Base-by-base conservation (phyloP, 495 filamentous ascomycete species). In the Baudoinia panamericana region DNA sequence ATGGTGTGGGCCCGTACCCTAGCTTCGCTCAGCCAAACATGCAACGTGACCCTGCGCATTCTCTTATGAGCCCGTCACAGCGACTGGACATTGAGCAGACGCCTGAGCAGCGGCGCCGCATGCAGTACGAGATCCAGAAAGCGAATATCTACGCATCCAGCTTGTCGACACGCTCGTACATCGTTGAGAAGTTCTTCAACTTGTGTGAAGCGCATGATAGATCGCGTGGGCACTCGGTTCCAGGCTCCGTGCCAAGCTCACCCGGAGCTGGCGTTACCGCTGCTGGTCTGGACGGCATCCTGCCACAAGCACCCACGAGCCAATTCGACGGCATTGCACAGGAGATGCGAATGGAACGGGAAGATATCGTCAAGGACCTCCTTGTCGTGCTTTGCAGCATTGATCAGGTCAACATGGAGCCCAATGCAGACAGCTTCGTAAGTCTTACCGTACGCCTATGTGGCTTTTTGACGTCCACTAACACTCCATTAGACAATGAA, bases 101-200 rank as follows among this genome's bases (percentile, higher is more conserved):
- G 4, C 46, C 43, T 18, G 52, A 58, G 33, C 60, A 64, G n/a
- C 65, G 68, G 3, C 63, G 67, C 7, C 63, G 67, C 4, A 64
- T 85, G 2, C 82, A 87, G 34, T 79, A 73, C 36, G 81, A 90
- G 50, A 86, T 92, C 17, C 83, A 92, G 53, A 86, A 84, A 51
- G 75, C 75, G 16, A 88, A 86, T 48, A 80, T 93, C 18, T 80
- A 84, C 45, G 72, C 73, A 5, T 81, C 73, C 30, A 76, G 83
- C 49, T 63, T 93, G 1, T 72, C 71, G 3, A 85, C 81, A 1
- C 70, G 84, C 16, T 83, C 78, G 0, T 84, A 78, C 51, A 68
- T 84, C n/a, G 78, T 88, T 1, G 81, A 92, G 46, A 82, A 81
- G 50, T 90, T 84, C 52, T 79, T 76, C 58, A 73, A 66, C 50